These are phyloP conservation scores for Candida manassasensis DNA, from an alignment of 805 yeast genomes.

Conservation along the genomic window DNA sequence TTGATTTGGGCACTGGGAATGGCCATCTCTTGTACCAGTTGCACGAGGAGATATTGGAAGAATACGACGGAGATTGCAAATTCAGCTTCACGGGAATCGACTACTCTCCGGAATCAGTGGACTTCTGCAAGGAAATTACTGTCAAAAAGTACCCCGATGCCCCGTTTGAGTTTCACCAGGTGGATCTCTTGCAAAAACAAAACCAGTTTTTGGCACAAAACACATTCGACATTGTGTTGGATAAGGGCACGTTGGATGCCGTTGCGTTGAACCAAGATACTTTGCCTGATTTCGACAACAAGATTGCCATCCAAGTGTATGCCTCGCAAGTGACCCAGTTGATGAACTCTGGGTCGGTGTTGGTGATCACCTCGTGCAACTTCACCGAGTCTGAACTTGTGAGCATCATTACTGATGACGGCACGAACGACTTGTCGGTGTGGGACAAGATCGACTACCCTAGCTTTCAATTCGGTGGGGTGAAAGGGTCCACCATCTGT, in stretches of 20 bases:
- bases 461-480: slow-evolving; percentile 83
- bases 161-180: slow-evolving; percentile 53
- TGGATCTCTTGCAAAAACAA: slow-evolving; percentile 55
- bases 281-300: slow-evolving; percentile 38
- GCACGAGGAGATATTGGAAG: slow-evolving; percentile 54
- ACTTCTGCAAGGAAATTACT: slow-evolving; percentile 64
- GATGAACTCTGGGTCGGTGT: slow-evolving; percentile 50
- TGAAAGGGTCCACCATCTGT: slow-evolving; percentile 81
- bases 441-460: slow-evolving; percentile 77
- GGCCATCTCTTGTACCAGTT: slow-evolving; percentile 82
- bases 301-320: slow-evolving; percentile 55
- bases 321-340: slow-evolving; percentile 54
- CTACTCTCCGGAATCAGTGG: slow-evolving; percentile 76
- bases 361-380: slow-evolving; percentile 87
- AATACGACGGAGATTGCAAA: slow-evolving; percentile 26
- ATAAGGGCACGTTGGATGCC: slow-evolving; percentile 96
- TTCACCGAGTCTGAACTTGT: slow-evolving; percentile 79
- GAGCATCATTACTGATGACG: slow-evolving; percentile 43
- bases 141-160: slow-evolving; percentile 27
- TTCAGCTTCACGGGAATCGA: slow-evolving; percentile 61
- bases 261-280: slow-evolving; percentile 74
- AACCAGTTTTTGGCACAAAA: slow-evolving; percentile 30
- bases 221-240: slow-evolving; percentile 71
- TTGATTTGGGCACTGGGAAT: slow-evolving; percentile 95
- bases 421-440: slow-evolving; percentile 38